Evolutionary conservation across 345 rosid genomes (phyloP), one percentile per base, ranked within the genome.

Genomic region (Citropsis articulata): DNA sequence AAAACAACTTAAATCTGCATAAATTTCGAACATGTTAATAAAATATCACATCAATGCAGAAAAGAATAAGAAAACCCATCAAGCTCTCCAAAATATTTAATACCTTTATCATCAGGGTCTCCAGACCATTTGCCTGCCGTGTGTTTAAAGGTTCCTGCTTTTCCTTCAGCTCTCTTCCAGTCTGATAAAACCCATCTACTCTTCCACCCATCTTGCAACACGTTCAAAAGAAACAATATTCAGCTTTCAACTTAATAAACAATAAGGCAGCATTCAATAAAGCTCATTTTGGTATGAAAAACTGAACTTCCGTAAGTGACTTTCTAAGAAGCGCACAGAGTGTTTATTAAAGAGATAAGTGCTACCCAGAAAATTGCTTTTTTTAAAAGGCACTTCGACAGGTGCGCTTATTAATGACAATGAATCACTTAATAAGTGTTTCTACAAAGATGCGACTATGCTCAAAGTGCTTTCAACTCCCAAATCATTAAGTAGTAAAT

Each of bases 171-270:
- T 81, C 93, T 82, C 45, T 94, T 94, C 98, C 98, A 93, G 75
- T 93, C 97, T 19, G 97, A 94, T 61, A 83, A 82, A 42, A 93
- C 97, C 99, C 99, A 95, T 22, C 97, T 85, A 82, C 90, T 85
- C 75, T 90, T 90, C 99, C 99, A 95, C 61, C 98, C 99, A 86
- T 88, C 99, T 95, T 10, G 62, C 28, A 30, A 30, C 19, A 66
- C 36, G 3, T 8, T 33, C 24, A 68, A 13, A 18, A 33, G 69
- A 6, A 59, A 9, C 27, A 30, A 9, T 2, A 55, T 0, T 31
- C n/a, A 72, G 8, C 19, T 14, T 61, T 33, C 28, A 40, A 63
- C 59, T 57, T 30, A 12, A 72, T 21, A 27, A 72, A 22, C 45
- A 25, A 33, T 10, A 60, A 56, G 61, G 10, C 75, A 31, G 9